Base-by-base conservation (phyloP, 306 rosid species). In the Vachellia pachyceras region DNA sequence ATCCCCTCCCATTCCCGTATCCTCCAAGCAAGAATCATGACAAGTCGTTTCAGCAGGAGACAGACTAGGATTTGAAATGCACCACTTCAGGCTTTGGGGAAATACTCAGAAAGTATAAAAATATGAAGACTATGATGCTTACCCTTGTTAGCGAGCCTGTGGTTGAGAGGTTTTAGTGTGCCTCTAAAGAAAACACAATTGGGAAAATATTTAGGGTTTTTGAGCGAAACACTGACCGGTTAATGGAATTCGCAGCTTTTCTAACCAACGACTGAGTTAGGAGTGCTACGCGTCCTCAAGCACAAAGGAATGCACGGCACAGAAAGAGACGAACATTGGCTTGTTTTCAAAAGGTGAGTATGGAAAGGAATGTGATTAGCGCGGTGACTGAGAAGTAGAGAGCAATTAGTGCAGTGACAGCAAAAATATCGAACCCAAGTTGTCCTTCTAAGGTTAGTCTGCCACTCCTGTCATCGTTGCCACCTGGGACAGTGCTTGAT, bases 201-300 rank as follows among this genome's bases (percentile, higher is more conserved):
- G 54, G 36, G 49, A 69, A 54, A 15, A 8, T 72, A 20, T 42
- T 69, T 72, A 40, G 86, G 86, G 81, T 86, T 61, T 85, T 73
- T 44, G 84, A 85, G 71, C 40, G 84, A 80, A 86, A 85, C 86
- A 85, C 86, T 55, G 3, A 74, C 77, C 68, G 68, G 47, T 60
- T 58, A 45, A 18, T 29, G 45, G 47, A n/a, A 71, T 68, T 13
- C 23, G 46, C 36, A 39, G 69, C 66, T 65, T 50, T 42, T 12
- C 49, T 15, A 52, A 36, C 18, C 52, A 41, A 33, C 41, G 66
- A 8, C 29, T 7, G 61, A 55, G 29, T 55, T 55, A 54, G 29
- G n/a, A 14, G 54, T 14, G 54, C 18, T 14, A n/a, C 54, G n/a
- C n/a, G n/a, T n/a, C n/a, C n/a, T n/a, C n/a, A n/a, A n/a, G n/a